These are phyloP conservation scores for Russula brevipes DNA, from an alignment of 768 basidiomycete genomes.

Conservation along the genomic window DNA sequence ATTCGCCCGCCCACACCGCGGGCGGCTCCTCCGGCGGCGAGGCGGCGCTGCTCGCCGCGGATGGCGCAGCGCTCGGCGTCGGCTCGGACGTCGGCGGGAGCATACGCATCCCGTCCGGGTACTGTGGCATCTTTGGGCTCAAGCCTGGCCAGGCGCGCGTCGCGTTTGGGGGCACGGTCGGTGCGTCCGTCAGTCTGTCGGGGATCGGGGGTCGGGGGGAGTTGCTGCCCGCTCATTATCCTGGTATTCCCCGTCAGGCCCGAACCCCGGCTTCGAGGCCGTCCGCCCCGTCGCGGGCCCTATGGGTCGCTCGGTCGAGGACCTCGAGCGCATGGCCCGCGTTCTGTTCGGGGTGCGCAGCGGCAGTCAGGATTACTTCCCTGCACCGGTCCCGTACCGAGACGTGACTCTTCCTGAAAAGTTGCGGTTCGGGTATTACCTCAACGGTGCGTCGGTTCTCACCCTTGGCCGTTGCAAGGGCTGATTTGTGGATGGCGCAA, in stretches of 20 bases:
- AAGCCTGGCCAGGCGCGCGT: conserved; percentile 65
- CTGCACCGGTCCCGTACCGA: conserved; percentile 56
- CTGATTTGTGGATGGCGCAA: not conserved
- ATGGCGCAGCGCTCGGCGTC: conserved; percentile 72
- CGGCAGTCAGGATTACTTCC: conserved; percentile 20
- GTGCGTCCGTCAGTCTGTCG: conserved; percentile 30
- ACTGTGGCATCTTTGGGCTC: conserved; percentile 72
- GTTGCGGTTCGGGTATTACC: conserved; percentile 71
- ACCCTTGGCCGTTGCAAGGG: conserved; percentile 22
- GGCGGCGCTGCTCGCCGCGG: conserved; percentile 69
- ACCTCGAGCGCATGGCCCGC: conserved; percentile 58
- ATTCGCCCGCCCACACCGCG: conserved; percentile 33
- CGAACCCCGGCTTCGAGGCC: conserved; percentile 66
- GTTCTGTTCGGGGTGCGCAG: conserved; percentile 42
- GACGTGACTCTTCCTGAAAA: conserved; percentile 49
- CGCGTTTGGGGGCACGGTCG: conserved; percentile 42
- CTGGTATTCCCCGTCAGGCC: conserved; percentile 33
- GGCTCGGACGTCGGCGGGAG: conserved; percentile 84
- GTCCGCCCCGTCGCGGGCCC: conserved; percentile 55
- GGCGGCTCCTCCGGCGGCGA: conserved; percentile 38
- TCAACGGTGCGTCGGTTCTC: conserved; percentile 40
- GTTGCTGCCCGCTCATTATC: too few species aligned
- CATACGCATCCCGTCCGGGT: conserved; percentile 73
- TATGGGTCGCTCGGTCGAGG: conserved; percentile 64
- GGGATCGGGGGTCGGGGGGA: too few species aligned